A percentile compares a stretch with the other conserved stretches of the same genome.
These are phyloP conservation scores for Exophiala mesophila DNA, from an alignment of 2,329 filamentous ascomycete genomes.

Conservation along the genomic window DNA sequence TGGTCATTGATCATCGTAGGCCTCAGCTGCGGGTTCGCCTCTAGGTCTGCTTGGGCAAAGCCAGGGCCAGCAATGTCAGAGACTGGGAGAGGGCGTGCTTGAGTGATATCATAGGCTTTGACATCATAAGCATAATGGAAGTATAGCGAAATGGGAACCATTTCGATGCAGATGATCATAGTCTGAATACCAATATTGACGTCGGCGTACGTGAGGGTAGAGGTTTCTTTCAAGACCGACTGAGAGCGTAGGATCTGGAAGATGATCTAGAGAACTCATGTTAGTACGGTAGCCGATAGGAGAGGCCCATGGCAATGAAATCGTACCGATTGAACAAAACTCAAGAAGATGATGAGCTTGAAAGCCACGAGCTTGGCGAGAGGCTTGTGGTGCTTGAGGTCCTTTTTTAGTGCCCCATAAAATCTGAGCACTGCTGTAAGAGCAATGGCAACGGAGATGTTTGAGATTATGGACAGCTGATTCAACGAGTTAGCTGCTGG, in stretches of 20 bases:
- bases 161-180: conserved; percentile 31
- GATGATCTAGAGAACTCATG: conserved; percentile 29
- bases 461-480: conserved; percentile 15
- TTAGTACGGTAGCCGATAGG: neutral
- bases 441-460: conserved; percentile 25
- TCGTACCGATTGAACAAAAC: conserved; percentile 30
- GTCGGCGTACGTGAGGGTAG: conserved; percentile 30
- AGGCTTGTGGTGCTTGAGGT: conserved; percentile 30
- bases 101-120: conserved; percentile 23
- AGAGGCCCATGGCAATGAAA: neutral
- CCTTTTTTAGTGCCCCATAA: conserved; percentile 27
- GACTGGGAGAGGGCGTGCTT: conserved; percentile 5
- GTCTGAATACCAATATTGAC: conserved; percentile 30
- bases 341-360: conserved; percentile 33
- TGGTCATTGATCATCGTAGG: neutral
- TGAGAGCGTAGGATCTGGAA: conserved; percentile 30
- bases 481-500: too few relatives aligned
- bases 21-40: neutral
- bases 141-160: conserved; percentile 31
- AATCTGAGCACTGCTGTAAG: conserved; percentile 29
- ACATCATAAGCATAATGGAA: conserved; percentile 31
- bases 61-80: neutral
- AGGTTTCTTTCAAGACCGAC: conserved; percentile 23
- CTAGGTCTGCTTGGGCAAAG: neutral
- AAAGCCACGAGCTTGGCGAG: conserved; percentile 33